Base-by-base conservation (phyloP, 306 rosid species). In the Begonia fuchsioides region DNA sequence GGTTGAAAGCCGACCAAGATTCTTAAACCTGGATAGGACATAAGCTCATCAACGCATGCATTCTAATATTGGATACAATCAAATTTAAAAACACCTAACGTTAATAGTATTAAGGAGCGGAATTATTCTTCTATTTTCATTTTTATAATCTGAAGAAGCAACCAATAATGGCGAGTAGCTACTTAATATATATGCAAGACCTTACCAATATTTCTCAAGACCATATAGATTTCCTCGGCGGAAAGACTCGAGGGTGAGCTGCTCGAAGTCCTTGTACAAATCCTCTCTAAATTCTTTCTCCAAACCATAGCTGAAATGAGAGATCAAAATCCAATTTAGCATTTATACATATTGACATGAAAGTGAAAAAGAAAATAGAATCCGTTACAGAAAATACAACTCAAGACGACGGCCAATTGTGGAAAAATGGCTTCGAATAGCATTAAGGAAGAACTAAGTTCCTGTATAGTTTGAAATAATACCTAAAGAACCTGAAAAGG, bases 401-500 rank as follows among this genome's bases (percentile, higher is more conserved):
- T 18, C 14, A 12, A 43, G 39, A 32, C n/a, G 32, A 10, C 26
- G 41, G 52, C 10, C 11, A 32, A 41, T 32, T 3, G 6, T 50
- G 38, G 44, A n/a, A 51, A n/a, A 32, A 32, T 35, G 15, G 39
- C 51, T 5, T 15, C 12, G 1, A 13, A 12, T 10, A 44, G 20
- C 9, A 15, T 44, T 15, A 15, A 17, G 13, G 16, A 11, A 1
- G 9, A 19, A 49, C 46, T 49, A 13, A 32, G 38, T 20, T 26
- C 35, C 35, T 4, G 35, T 26, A 20, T 8, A 50, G 20, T 26
- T 16, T 49, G 58, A 54, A 46, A 20, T 32, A 19, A 59, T 81
- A 90, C 98, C 98, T 90, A 67, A 76, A 90, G 67, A 90, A 79
- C 73, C 98, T 79, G 79, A 85, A 90, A 61, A 90, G 96, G 75